These are phyloP conservation scores for Pholiota molesta DNA, from an alignment of 768 basidiomycete genomes.

Conservation along the genomic window DNA sequence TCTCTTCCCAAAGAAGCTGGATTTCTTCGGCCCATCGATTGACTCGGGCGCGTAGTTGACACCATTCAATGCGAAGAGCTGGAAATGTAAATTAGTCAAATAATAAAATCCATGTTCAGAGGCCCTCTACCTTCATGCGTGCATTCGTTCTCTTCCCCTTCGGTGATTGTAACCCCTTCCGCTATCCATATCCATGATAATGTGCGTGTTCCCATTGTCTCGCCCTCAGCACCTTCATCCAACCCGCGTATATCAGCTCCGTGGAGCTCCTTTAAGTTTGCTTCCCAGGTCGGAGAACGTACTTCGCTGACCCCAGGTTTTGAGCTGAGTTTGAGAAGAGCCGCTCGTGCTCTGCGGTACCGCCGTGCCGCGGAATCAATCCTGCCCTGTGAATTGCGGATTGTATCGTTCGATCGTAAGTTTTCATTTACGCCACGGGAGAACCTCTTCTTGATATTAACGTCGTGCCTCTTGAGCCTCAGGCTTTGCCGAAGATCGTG, in stretches of 20 bases:
- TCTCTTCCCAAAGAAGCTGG: background rate
- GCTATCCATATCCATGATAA: background rate
- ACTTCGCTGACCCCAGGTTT: background rate
- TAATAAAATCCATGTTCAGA: background rate
- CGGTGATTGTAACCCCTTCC: background rate
- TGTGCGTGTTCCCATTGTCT: background rate
- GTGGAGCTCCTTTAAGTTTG: background rate
- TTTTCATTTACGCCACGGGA: conserved; percentile 11
- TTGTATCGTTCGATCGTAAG: conserved; percentile 6
- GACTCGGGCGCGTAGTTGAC: background rate
- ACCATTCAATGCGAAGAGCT: conserved; percentile 4
- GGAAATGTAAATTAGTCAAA: background rate
- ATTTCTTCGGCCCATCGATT: conserved; percentile 4
- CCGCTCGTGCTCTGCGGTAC: conserved; percentile 4
- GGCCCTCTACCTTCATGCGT: background rate
- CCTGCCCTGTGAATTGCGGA: conserved; percentile 6
- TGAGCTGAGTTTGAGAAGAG: background rate
- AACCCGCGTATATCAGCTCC: background rate
- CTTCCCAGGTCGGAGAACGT: background rate
- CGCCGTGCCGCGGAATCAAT: background rate
- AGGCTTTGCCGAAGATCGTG: conserved; percentile 19
- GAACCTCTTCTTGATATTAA: conserved; percentile 11
- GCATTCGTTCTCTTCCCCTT: background rate
- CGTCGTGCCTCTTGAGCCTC: background rate
- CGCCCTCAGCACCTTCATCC: background rate